These are phyloP conservation scores for Aspergillus baeticus DNA, from an alignment of 495 filamentous ascomycete species.

Conservation along the genomic window DNA sequence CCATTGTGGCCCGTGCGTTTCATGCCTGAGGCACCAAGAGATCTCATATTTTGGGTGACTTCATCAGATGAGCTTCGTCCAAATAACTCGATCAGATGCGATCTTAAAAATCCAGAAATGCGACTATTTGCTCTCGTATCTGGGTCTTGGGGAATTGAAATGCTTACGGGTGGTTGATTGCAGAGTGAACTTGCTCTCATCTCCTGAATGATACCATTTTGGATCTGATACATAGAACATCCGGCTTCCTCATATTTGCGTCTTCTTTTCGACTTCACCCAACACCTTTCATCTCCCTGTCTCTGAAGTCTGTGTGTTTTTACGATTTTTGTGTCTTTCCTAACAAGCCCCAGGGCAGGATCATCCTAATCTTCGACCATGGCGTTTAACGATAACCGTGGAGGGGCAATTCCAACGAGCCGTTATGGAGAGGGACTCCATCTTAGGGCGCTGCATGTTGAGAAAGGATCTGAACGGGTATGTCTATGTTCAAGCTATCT, in stretches of 20 bases:
- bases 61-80: conserved; percentile 12
- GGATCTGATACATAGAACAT: conserved; percentile 18
- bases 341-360: not conserved
- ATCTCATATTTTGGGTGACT: conserved; percentile 16
- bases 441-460: conserved; percentile 34
- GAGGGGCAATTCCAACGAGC: conserved; percentile 2
- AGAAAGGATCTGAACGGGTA: conserved; percentile 34
- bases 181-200: conserved; percentile 7
- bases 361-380: conserved; percentile 19
- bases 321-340: not conserved
- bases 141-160: conserved; percentile 3
- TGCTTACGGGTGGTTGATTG: conserved; percentile 9
- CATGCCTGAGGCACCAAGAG: conserved; percentile 20
- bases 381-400: conserved; percentile 19
- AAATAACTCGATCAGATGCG: not conserved
- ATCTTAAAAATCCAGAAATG: not conserved
- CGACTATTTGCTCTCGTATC: not conserved
- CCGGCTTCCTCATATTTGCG: conserved; percentile 11
- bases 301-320: not conserved
- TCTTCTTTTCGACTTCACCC: too few relatives aligned
- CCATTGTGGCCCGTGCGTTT: conserved; percentile 24
- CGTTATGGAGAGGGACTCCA: conserved; percentile 23
- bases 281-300: not conserved
- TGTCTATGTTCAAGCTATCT: conserved; percentile 14
- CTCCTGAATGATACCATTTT: conserved; percentile 18